Base-by-base conservation (phyloP, 2,329 filamentous ascomycete genomes). In the Metarhizium humberi region DNA sequence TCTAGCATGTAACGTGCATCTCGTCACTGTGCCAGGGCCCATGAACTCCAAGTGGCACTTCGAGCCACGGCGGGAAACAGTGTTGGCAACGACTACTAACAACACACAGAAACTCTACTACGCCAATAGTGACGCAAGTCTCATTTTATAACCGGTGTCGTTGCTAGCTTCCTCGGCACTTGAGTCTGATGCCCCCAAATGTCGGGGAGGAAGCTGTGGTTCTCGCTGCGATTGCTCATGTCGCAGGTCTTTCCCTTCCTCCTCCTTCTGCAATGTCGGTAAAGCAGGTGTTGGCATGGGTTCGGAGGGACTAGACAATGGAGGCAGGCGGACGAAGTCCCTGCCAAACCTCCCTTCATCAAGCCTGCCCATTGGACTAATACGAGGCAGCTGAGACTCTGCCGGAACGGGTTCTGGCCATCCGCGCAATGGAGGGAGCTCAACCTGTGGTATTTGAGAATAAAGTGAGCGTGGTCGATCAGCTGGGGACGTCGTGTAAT, bases 401-500 rank as follows among this genome's bases (percentile, higher is more conserved):
- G 8, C 30, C 8, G 45, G 45, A 16, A 20, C 13, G 45, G 7
- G 20, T 16, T 48, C 45, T 13, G 43, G 30, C 51, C 47, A 53
- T 18, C 11, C 25, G n/a, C 55, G 55, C 14, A 56, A n/a, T 11
- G 55, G 55, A 20, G 55, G 51, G n/a, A 56, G 36, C 18, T 48
- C 45, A 30, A 48, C 25, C 30, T 48, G 45, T 4, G 45, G 10
- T 13, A 8, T 8, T 6, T n/a, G 45, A 30, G 45, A 29, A 13
- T 29, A 8, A 25, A 47, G 55, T 3, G 30, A 5, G 11, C 29
- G 47, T 30, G 51, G 51, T 16, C n/a, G 40, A 7, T 34, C 36
- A 14, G 50, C 45, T 16, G 54, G 50, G 6, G 54, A 52, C 8
- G 36, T 51, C 11, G 55, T 56, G 40, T 56, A 56, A 36, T 51